Evolutionary conservation across 2,329 filamentous ascomycete species (phyloP).

Genomic region (Aureobasidium sp.): DNA sequence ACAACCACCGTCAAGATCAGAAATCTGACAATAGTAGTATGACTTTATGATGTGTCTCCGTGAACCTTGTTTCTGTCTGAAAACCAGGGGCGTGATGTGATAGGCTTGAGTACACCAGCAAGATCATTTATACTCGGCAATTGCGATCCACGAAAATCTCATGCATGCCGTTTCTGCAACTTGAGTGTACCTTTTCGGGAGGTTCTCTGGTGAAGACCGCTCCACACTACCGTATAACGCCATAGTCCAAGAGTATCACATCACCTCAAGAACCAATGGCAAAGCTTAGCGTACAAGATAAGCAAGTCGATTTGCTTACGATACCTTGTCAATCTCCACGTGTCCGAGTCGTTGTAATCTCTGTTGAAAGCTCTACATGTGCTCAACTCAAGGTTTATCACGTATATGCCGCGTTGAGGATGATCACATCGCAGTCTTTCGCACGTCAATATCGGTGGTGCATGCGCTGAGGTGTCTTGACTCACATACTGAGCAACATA

Average conservation of each 20-base stretch:
- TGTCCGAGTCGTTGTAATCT: neutral
- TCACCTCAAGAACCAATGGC: neutral
- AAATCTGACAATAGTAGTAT: too few relatives aligned
- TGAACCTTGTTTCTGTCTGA: too few relatives aligned
- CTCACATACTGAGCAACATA: neutral
- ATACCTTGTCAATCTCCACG: neutral
- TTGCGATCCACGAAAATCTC: neutral
- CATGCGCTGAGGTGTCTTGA: neutral
- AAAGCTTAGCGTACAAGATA: neutral
- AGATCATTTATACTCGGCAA: neutral
- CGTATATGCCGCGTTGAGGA: slow-evolving; percentile 11
- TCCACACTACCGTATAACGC: neutral
- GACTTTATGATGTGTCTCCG: too few relatives aligned
- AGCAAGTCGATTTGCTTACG: neutral
- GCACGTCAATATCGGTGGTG: slow-evolving; percentile 15
- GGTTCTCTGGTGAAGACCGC: neutral
- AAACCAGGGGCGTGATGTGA: too few relatives aligned
- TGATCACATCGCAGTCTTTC: slow-evolving; percentile 13
- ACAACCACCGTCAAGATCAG: neutral
- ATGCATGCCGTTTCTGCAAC: neutral
- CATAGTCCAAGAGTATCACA: neutral
- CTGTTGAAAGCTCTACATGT: neutral
- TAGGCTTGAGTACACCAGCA: too few relatives aligned
- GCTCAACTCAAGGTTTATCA: neutral
- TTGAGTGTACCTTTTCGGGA: neutral